phyloP scores from a whole-genome alignment of 106 monocot species.

The Alisma plantagoaquatica region DNA sequence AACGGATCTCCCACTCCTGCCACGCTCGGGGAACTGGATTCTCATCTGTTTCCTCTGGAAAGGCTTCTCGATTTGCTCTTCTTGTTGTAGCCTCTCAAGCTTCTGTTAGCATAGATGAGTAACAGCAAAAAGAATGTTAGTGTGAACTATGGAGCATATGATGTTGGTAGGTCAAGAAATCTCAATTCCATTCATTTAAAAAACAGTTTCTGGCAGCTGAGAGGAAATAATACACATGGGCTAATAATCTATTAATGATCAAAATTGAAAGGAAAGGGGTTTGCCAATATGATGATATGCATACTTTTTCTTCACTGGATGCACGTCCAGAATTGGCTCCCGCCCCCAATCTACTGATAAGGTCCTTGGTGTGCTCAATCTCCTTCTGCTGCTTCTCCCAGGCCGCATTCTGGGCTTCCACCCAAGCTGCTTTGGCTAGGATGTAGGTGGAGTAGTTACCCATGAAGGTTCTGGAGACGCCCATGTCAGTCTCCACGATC shows the following conservation, averaged over 20 bases:
- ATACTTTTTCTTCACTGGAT: conserved; percentile 95
- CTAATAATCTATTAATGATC: too few species aligned
- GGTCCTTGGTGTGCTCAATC: conserved; percentile 83
- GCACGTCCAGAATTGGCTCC: conserved; percentile 97
- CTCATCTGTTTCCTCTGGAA: conserved; percentile 85
- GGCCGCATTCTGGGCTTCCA: conserved; percentile 76
- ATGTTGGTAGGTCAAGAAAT: too few species aligned
- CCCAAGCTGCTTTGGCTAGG: conserved; percentile 61
- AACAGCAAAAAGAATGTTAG: too few species aligned
- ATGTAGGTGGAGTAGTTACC: conserved; percentile 93
- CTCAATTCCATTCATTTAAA: too few species aligned
- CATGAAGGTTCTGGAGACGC: conserved; percentile 77
- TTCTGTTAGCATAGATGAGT: conserved; percentile 30
- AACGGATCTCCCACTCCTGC: conserved; percentile 81
- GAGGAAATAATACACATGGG: too few species aligned
- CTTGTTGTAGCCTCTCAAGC: conserved; percentile 81
- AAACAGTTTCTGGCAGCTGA: too few species aligned
- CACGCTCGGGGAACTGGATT: conserved; percentile 93
- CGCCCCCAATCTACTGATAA: conserved; percentile 86
- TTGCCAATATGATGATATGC: too few species aligned
- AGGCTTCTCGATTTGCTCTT: conserved; percentile 87
- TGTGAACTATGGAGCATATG: too few species aligned
- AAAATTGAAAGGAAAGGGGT: too few species aligned
- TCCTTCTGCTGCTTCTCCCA: conserved; percentile 99
- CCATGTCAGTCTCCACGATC: conserved; percentile 97